Evolutionary conservation across 805 yeast species (phyloP).

Genomic region (Yamadazyma kitorensis): DNA sequence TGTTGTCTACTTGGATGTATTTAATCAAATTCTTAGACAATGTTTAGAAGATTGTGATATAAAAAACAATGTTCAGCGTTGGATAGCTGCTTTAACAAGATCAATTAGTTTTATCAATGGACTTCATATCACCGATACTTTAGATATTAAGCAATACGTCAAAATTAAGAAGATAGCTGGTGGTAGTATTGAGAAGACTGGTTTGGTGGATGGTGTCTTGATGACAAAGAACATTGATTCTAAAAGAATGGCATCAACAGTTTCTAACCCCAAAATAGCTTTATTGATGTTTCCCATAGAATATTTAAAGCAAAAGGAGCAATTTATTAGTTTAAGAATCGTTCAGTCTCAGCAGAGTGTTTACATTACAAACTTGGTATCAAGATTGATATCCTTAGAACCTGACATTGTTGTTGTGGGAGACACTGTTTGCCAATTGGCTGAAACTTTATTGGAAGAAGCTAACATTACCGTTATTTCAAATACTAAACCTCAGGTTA

Average conservation of each 20-base stretch:
- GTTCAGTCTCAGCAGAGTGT: slow-evolving; percentile 86
- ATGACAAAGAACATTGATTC: slow-evolving; percentile 83
- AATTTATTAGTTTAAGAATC: slow-evolving; percentile 77
- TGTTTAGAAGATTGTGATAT: slow-evolving; percentile 61
- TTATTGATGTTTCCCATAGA: slow-evolving; percentile 88
- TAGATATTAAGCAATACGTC: slow-evolving; percentile 85
- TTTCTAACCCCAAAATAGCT: slow-evolving; percentile 71
- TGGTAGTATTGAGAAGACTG: slow-evolving; percentile 59
- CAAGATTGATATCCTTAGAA: slow-evolving; percentile 67
- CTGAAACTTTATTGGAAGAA: slow-evolving; percentile 65
- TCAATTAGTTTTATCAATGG: slow-evolving; percentile 54
- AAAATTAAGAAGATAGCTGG: slow-evolving; percentile 86
- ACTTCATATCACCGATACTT: slow-evolving; percentile 66
- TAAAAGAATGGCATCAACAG: slow-evolving; percentile 66
- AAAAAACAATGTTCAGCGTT: slow-evolving; percentile 41
- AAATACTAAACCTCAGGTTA: slow-evolving; percentile 76
- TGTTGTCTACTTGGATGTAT: slow-evolving; percentile 35
- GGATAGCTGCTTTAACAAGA: slow-evolving; percentile 55
- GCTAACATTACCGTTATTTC: slow-evolving; percentile 80
- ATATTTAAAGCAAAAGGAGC: slow-evolving; percentile 72
- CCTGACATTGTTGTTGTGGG: slow-evolving; percentile 82
- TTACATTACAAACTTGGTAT: slow-evolving; percentile 75
- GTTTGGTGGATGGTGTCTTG: slow-evolving; percentile 70
- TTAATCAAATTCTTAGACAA: slow-evolving; percentile 55
- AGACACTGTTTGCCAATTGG: slow-evolving; percentile 78